These are phyloP conservation scores for Jaapia argillacea DNA, from an alignment of 768 basidiomycete genomes.

Conservation along the genomic window DNA sequence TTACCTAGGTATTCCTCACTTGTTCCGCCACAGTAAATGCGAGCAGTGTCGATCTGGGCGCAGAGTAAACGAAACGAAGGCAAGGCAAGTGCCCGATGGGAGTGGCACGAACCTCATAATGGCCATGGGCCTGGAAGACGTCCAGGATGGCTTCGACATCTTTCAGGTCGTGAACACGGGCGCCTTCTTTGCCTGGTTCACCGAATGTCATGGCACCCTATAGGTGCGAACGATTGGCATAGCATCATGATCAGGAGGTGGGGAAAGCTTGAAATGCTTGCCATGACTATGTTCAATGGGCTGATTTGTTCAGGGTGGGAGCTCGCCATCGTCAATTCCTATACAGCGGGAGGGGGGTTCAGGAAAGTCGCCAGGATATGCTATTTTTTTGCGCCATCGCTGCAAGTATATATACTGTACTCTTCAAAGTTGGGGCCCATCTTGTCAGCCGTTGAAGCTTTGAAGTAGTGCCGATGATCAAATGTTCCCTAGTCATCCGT, in stretches of 20 bases:
- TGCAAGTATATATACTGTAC: too few relatives aligned
- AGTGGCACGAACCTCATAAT: conserved; percentile 31
- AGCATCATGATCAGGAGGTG: neutral
- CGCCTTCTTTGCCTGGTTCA: conserved; percentile 30
- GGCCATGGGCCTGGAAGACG: conserved; percentile 43
- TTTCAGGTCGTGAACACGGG: neutral
- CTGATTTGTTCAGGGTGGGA: conserved; percentile 33
- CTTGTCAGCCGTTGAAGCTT: too few relatives aligned
- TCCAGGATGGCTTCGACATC: conserved; percentile 44
- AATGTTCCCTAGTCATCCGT: too few relatives aligned
- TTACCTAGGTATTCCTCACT: conserved; percentile 38
- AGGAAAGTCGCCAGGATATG: too few relatives aligned
- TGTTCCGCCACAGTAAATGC: conserved; percentile 23
- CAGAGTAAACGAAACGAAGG: conserved; percentile 3
- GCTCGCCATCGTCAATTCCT: too few relatives aligned
- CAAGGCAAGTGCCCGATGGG: conserved; percentile 11
- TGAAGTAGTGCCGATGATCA: too few relatives aligned
- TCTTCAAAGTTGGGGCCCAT: too few relatives aligned
- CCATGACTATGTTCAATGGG: conserved; percentile 42
- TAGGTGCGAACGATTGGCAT: neutral
- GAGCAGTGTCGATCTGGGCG: conserved; percentile 18
- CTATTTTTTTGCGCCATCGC: too few relatives aligned
- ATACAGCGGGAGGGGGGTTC: too few relatives aligned
- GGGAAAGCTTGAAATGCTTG: conserved; percentile 8
- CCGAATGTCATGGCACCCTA: conserved; percentile 51